phyloP scores from a whole-genome alignment of 2,329 filamentous ascomycete genomes.

The Penicillium sp. region DNA sequence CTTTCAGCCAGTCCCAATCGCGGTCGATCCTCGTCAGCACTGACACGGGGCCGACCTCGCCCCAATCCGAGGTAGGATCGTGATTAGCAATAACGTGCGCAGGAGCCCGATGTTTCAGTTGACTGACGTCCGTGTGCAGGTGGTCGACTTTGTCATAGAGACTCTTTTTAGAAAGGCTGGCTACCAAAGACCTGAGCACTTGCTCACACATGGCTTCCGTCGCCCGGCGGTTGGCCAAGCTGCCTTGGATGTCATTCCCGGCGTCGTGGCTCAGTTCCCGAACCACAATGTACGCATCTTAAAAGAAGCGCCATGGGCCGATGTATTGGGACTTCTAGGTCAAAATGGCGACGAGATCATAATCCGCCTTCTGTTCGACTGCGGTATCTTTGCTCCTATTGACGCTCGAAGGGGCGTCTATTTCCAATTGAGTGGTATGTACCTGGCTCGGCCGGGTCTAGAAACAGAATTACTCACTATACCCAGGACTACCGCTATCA shows the following conservation, averaged over 20 bases:
- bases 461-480: background rate
- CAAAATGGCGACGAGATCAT: slow-evolving; percentile 73
- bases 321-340: slow-evolving; percentile 71
- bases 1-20: slow-evolving; percentile 62
- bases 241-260: slow-evolving; percentile 56
- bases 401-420: slow-evolving; percentile 63
- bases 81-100: background rate
- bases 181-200: slow-evolving; percentile 61
- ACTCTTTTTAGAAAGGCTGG: slow-evolving; percentile 65
- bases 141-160: slow-evolving; percentile 76
- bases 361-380: slow-evolving; percentile 72
- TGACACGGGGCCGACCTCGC: slow-evolving; percentile 46
- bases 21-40: slow-evolving; percentile 35
- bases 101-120: slow-evolving; percentile 6
- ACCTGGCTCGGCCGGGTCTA: background rate
- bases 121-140: slow-evolving; percentile 45
- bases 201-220: slow-evolving; percentile 82
- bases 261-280: slow-evolving; percentile 60
- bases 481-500: slow-evolving; percentile 32
- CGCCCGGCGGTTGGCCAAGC: slow-evolving; percentile 37
- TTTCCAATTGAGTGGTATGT: slow-evolving; percentile 73
- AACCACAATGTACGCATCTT: slow-evolving; percentile 70
- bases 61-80: slow-evolving; percentile 62
- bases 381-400: slow-evolving; percentile 69
- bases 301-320: slow-evolving; percentile 71